A percentile compares a stretch with the other conserved stretches of the same genome.
phyloP scores from a whole-genome alignment of 371 early-diverging fungal genomes.

The Mucor irregularis region DNA sequence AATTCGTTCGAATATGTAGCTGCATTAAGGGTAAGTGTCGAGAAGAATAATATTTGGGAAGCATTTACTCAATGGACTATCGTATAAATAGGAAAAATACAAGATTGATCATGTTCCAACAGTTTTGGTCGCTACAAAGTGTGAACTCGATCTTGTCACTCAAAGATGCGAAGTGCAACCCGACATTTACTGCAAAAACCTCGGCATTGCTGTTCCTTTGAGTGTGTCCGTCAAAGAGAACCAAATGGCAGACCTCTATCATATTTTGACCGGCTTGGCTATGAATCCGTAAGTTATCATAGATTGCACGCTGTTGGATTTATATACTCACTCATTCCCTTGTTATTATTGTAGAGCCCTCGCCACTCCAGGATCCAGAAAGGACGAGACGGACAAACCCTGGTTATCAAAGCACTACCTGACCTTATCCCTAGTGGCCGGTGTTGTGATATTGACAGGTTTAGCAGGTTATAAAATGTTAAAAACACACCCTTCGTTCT shows the following conservation, averaged over 20 bases:
- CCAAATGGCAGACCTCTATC: slow-evolving; percentile 86
- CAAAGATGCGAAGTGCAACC: slow-evolving; percentile 77
- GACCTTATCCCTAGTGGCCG: slow-evolving; percentile 39
- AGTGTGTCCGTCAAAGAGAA: slow-evolving; percentile 85
- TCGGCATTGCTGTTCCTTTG: slow-evolving; percentile 85
- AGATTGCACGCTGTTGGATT: neutral
- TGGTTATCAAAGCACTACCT: slow-evolving; percentile 44
- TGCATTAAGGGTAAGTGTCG: slow-evolving; percentile 70
- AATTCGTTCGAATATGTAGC: slow-evolving; percentile 92
- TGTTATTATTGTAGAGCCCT: slow-evolving; percentile 28
- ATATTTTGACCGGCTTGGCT: slow-evolving; percentile 79
- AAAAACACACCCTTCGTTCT: slow-evolving; percentile 32
- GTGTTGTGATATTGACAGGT: slow-evolving; percentile 43
- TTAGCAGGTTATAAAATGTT: slow-evolving; percentile 44
- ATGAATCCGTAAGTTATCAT: slow-evolving; percentile 75
- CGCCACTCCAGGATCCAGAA: slow-evolving; percentile 45
- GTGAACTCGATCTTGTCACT: slow-evolving; percentile 88
- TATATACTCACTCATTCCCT: too few species aligned
- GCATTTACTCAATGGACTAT: neutral
- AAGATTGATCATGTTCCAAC: slow-evolving; percentile 82
- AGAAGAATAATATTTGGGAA: too few species aligned
- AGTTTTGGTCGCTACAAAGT: slow-evolving; percentile 93
- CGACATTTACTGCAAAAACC: slow-evolving; percentile 87
- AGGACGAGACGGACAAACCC: slow-evolving; percentile 39
- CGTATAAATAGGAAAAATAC: slow-evolving; percentile 65